Conservation (phyloP, 345 rosid species). For the Draba incana region DNA sequence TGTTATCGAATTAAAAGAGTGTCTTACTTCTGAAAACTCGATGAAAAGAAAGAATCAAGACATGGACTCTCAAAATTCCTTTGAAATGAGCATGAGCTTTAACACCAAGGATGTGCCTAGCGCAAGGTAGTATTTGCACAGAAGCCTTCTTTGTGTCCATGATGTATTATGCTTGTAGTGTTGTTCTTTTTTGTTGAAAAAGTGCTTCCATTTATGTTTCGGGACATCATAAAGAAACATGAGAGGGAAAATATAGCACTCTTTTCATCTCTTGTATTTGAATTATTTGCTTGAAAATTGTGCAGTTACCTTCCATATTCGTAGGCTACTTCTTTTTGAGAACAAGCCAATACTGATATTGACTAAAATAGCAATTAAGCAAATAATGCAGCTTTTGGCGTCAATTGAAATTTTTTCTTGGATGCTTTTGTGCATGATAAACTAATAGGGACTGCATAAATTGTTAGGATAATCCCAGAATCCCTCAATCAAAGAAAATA, state of each 20-base stretch:
- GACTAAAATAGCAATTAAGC: no score
- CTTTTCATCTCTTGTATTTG: neutral
- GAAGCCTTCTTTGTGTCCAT: neutral
- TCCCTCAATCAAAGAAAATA: no score
- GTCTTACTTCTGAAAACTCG: slow-evolving; percentile 25
- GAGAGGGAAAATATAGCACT: neutral
- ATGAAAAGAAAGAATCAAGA: slow-evolving; percentile 3
- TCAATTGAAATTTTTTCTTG: no score
- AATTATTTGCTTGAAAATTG: no score
- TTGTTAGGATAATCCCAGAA: no score
- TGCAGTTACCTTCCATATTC: no score
- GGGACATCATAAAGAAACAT: neutral
- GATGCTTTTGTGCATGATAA: no score
- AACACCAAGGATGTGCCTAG: neutral
- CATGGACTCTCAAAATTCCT: neutral
- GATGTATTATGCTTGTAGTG: neutral
- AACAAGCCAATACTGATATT: no score
- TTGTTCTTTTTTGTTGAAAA: neutral
- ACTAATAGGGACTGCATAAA: no score
- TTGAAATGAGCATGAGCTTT: slow-evolving; percentile 28
- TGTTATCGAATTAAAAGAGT: slow-evolving; percentile 42
- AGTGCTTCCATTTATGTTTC: slow-evolving; percentile 1
- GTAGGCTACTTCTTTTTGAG: no score
- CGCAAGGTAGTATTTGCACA: slow-evolving; percentile 26
- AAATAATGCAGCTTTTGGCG: no score